Percentiles rank a stretch among this genome's conserved stretches.
phyloP scores from a whole-genome alignment of 345 rosid genomes.

The Eucalyptus guilfoylei region DNA sequence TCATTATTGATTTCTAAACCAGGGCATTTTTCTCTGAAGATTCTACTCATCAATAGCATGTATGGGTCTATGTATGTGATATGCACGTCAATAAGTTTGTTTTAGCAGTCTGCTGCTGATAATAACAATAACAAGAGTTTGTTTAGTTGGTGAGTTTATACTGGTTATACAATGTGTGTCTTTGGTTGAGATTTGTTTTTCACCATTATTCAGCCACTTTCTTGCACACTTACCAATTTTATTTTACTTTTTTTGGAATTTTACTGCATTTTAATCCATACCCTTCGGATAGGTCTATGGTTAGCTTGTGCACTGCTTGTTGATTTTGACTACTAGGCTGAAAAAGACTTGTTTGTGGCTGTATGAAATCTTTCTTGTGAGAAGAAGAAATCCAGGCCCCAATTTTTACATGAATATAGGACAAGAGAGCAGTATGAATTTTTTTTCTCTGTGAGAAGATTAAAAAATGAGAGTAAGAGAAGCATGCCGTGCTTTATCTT shows the following conservation, averaged over 20 bases:
- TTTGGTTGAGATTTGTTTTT: background rate
- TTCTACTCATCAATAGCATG: background rate
- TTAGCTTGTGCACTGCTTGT: background rate
- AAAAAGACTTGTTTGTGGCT: background rate
- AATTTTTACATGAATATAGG: background rate
- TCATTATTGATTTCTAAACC: background rate
- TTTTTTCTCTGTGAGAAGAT: background rate
- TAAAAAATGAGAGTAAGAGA: background rate
- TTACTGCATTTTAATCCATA: background rate
- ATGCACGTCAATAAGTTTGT: background rate
- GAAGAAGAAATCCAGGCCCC: background rate
- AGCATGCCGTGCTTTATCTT: background rate
- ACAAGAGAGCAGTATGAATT: background rate
- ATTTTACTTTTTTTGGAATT: background rate
- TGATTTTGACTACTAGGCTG: background rate
- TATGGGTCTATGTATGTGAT: background rate
- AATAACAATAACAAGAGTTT: background rate
- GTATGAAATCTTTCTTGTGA: background rate
- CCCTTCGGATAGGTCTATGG: background rate
- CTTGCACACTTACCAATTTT: background rate
- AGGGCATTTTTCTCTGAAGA: background rate
- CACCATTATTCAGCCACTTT: background rate
- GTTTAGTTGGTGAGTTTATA: background rate
- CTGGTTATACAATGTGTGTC: background rate
- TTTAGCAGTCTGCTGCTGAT: background rate